Evolutionary conservation across 192 early-diverging fungal genomes (phyloP), one percentile per base, ranked within the genome.

Genomic region (Polychytrium aggregatum): DNA sequence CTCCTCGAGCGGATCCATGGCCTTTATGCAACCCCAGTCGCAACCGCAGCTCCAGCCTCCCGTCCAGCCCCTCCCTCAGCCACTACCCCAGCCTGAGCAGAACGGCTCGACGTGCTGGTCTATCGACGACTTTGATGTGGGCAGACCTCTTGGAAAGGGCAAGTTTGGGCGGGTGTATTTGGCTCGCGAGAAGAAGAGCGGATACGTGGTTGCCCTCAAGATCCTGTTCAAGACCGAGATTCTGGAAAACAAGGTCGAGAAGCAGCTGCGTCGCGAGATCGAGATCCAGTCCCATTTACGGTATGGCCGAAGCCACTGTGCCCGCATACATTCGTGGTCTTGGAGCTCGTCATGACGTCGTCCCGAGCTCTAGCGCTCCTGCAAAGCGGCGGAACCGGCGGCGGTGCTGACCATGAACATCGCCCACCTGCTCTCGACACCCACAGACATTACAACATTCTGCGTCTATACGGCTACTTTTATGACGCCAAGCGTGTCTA

Each of bases 81-180:
- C n/a, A n/a, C n/a, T n/a, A n/a, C n/a, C n/a, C n/a, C n/a, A n/a
- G n/a, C n/a, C n/a, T n/a, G n/a, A n/a, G n/a, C n/a, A n/a, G n/a
- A 20, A n/a, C n/a, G n/a, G n/a, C n/a, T n/a, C n/a, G n/a, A 49
- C 41, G 40, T 44, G 56, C 41, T 78, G 76, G 76, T 57, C 48
- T 1, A 55, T 78, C 25, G 35, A 82, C 21, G 90, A 96, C 64
- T 98, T 98, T 75, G 90, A 94, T 42, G 81, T 98, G 38, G 92
- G 91, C 21, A 60, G 72, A 18, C 71, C 82, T 0, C 62, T 98
- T 20, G 94, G 94, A 44, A 86, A 86, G 54, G 94, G 94, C n/a
- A 91, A 95, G 49, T 98, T 96, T 74, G 94, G 94, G 0, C 74
- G 84, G 22, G 94, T 96, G 1, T 98, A 92, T 56, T 58, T 93